These are phyloP conservation scores for Hygrophorus russula DNA, from an alignment of 768 basidiomycete genomes.

Conservation along the genomic window DNA sequence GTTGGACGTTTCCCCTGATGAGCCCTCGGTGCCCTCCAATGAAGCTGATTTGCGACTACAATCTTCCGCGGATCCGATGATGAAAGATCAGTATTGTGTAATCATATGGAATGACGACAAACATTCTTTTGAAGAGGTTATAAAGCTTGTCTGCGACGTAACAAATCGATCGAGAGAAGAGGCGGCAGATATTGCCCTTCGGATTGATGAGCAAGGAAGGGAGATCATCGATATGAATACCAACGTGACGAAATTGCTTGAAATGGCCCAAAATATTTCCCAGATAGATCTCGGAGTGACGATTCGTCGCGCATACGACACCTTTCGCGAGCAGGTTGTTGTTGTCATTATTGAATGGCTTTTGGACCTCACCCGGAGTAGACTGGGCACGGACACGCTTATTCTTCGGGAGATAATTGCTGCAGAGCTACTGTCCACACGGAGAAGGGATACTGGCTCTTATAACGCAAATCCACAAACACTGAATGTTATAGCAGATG, in stretches of 20 bases:
- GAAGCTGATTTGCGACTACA: constrained; percentile 66
- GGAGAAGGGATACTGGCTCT: constrained; percentile 40
- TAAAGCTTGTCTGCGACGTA: constrained; percentile 54
- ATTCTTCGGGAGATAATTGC: constrained; percentile 66
- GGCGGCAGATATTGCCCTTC: constrained; percentile 41
- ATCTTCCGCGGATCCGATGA: constrained; percentile 67
- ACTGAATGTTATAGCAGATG: constrained; percentile 27
- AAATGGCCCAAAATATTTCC: constrained; percentile 66
- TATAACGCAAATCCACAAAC: constrained; percentile 25
- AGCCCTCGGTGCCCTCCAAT: constrained; percentile 51
- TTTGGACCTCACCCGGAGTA: constrained; percentile 64
- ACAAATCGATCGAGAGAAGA: constrained; percentile 43
- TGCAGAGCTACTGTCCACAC: constrained; percentile 51
- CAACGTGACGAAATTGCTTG: constrained; percentile 44
- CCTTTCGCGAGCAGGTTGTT: constrained; percentile 78
- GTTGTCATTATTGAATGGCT: constrained; percentile 83
- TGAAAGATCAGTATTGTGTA: constrained; percentile 70
- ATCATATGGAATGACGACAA: constrained; percentile 97
- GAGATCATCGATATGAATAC: constrained; percentile 73
- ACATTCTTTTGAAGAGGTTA: constrained; percentile 85
- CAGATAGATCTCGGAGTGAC: constrained; percentile 91
- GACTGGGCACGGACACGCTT: constrained; percentile 55
- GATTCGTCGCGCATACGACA: constrained; percentile 77
- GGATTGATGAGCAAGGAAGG: constrained; percentile 71
- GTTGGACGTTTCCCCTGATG: constrained; percentile 73